These are phyloP conservation scores for Pterocarpus santalinus DNA, from an alignment of 306 rosid genomes.

Conservation along the genomic window DNA sequence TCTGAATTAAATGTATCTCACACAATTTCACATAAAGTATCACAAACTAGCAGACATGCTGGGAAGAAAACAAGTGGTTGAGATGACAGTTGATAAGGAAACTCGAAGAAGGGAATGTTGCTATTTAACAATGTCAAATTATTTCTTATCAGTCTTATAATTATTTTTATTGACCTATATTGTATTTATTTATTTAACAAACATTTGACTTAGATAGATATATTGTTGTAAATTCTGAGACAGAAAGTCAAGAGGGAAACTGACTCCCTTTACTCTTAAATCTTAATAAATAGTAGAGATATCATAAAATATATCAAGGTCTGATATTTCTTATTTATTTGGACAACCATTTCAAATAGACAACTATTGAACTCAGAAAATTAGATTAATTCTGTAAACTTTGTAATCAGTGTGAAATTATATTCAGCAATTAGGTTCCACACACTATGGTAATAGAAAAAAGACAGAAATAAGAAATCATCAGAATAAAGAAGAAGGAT, in stretches of 20 bases:
- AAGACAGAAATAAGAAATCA: not conserved
- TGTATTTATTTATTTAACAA: not conserved
- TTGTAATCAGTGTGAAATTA: constrained; percentile 1
- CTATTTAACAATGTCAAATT: not conserved
- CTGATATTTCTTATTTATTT: constrained; percentile 6
- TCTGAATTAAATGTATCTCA: not conserved
- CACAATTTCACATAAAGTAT: not conserved
- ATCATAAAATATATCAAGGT: not conserved
- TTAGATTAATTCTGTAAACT: not conserved
- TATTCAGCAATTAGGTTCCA: constrained; percentile 1
- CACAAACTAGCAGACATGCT: constrained; percentile 16
- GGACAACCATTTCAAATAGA: not conserved
- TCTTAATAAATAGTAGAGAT: not conserved
- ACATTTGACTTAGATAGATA: not conserved
- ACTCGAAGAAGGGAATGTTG: constrained; percentile 1
- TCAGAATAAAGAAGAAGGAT: constrained; percentile 21
- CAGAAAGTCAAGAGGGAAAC: constrained; percentile 1
- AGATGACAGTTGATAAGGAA: not conserved
- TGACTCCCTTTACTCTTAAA: not conserved
- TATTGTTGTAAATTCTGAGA: not conserved
- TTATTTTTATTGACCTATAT: not conserved
- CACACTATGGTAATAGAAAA: constrained; percentile 14
- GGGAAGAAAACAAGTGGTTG: not conserved
- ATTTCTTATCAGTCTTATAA: not conserved
- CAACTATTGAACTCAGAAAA: constrained; percentile 7